Percentiles rank a stretch among this genome's conserved stretches.
Evolutionary conservation across 176 grass and related monocot genomes (phyloP).

Genomic region (Panicum miliaceum): DNA sequence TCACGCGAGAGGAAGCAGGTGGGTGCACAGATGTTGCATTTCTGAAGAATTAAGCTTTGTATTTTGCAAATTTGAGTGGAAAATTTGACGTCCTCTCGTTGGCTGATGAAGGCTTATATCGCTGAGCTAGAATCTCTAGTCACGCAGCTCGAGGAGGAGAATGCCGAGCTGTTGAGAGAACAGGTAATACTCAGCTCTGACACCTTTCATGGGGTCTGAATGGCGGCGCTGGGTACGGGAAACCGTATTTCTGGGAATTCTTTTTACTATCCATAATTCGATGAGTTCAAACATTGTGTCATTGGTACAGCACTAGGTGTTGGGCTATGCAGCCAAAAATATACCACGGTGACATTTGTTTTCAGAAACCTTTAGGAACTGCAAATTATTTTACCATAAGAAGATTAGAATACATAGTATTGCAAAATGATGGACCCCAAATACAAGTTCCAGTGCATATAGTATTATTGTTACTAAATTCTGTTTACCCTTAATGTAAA

Average conservation of each 20-base stretch:
- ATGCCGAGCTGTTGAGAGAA: slow-evolving; percentile 59
- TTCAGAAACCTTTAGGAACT: not conserved
- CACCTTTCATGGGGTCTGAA: not conserved
- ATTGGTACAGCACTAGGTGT: not conserved
- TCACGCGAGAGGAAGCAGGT: slow-evolving; percentile 99
- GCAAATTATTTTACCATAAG: not conserved
- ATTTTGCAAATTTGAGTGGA: not conserved
- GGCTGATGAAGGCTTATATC: slow-evolving; percentile 74
- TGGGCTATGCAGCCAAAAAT: not conserved
- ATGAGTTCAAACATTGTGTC: slow-evolving; percentile 15
- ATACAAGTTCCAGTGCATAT: not conserved
- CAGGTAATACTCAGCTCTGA: slow-evolving; percentile 54
- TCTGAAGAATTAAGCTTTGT: not conserved
- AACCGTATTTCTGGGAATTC: not conserved
- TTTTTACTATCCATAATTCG: not conserved
- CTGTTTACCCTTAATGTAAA: not conserved
- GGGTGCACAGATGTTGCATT: not conserved
- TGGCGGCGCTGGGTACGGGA: not conserved
- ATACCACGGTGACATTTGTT: not conserved
- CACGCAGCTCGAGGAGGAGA: slow-evolving; percentile 82
- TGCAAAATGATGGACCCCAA: not conserved
- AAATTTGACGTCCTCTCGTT: not conserved
- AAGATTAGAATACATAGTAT: not conserved
- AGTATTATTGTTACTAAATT: not conserved
- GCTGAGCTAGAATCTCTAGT: slow-evolving; percentile 87